These are phyloP conservation scores for Elsinoe perseae DNA, from an alignment of 2,329 filamentous ascomycete species.

Conservation along the genomic window DNA sequence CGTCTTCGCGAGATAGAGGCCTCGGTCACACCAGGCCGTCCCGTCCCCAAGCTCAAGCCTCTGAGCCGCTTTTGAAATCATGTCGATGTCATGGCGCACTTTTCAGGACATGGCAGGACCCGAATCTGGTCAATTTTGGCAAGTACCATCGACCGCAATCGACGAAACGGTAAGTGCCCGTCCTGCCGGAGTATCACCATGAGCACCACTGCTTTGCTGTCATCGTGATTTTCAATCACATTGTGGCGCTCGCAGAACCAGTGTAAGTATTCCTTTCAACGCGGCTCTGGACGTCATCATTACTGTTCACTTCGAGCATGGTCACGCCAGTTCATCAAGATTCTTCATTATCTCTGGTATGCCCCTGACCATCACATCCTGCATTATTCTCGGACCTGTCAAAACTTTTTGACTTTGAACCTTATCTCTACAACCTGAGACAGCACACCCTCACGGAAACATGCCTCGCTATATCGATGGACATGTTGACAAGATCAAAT, in stretches of 20 bases:
- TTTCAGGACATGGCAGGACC: not conserved
- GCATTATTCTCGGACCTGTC: not conserved
- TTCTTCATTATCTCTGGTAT: not conserved
- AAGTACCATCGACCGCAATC: not conserved
- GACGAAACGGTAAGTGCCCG: not conserved
- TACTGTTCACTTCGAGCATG: not conserved
- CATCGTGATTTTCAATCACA: not conserved
- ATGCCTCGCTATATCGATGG: constrained; percentile 5
- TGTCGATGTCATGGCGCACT: not conserved
- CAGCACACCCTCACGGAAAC: not conserved
- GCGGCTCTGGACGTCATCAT: constrained; percentile 1
- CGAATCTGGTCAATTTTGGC: not conserved
- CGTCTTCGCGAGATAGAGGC: not conserved
- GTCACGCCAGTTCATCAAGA: not conserved
- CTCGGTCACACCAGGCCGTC: not conserved
- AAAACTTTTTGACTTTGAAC: not conserved
- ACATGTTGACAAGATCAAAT: not conserved
- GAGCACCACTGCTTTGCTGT: not conserved
- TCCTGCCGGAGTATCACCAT: not conserved
- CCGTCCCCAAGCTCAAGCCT: not conserved
- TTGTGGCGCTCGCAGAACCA: not conserved
- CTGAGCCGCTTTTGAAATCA: not conserved
- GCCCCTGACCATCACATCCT: not conserved
- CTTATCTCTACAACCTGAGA: not conserved
- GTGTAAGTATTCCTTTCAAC: not conserved